Evolutionary conservation across 2,329 filamentous ascomycete genomes (phyloP), one percentile per base, ranked within the genome.

Genomic region (Phaeosphaeriaceae sp.): DNA sequence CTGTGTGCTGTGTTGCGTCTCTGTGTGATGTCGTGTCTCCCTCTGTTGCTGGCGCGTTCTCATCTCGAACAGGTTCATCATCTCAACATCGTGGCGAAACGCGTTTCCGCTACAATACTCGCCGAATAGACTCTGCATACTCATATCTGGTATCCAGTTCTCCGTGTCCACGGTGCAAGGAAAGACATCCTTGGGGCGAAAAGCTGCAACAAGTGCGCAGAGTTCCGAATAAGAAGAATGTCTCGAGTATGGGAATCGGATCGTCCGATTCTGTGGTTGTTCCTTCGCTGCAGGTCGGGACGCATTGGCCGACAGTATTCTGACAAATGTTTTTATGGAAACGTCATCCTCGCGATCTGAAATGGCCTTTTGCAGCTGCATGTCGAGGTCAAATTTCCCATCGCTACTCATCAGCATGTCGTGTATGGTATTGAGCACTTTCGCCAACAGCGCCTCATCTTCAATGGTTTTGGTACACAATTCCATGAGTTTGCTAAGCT

Each of bases 221-320:
- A 96, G 84, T 73, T 97, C 94, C 0, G 82, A 80, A 59, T 95
- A 94, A 0, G 92, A 96, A 0, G 94, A 96, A 75, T 98, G 94
- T 1, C 94, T 86, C 0, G 94, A 94, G 71, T 93, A 97, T 0
- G 93, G 91, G 65, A 97, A 97, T 20, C 80, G 82, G 22, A 78
- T 78, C 0, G 69, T 66, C 36, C 51, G 60, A 47, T 69, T 69
- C 10, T 33, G 53, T 31, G 51, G 57, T 7, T 27, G 20, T 9
- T 45, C 36, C 6, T 45, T 22, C 0, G 44, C 20, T 6, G 56
- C 36, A 3, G 20, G 27, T 48, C 62, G 57, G 1, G 54, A 58
- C 21, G 54, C 63, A 40, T 61, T 59, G 1, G 62, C 60, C 20
- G 68, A 64, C 2, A 78, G 62, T 9, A 66, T 59, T 17, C 69